These are phyloP conservation scores for Lolium rigidum DNA, from an alignment of 176 grass and related monocot genomes.

Conservation along the genomic window DNA sequence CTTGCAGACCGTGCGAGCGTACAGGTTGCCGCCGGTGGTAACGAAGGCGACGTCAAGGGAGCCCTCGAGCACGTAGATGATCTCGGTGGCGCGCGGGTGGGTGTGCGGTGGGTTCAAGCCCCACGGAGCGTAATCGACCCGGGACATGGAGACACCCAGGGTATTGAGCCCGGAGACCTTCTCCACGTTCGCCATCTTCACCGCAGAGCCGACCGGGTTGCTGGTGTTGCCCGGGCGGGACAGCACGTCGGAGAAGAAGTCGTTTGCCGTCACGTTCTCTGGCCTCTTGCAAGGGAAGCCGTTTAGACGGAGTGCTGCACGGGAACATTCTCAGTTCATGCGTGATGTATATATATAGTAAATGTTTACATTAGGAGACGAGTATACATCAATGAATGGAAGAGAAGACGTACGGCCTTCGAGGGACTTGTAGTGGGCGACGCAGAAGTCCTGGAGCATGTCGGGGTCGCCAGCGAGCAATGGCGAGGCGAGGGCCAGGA, in stretches of 20 bases:
- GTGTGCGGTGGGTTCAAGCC: constrained; percentile 25
- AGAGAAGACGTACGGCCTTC: constrained; percentile 48
- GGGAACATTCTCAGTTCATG: neutral
- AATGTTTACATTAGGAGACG: neutral
- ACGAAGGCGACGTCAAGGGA: neutral
- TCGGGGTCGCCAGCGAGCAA: constrained; percentile 61
- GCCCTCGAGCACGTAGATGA: neutral
- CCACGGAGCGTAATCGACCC: neutral
- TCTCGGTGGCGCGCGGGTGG: neutral
- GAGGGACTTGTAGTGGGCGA: constrained; percentile 71
- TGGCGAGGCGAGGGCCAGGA: constrained; percentile 31
- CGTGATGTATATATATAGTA: neutral
- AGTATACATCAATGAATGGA: neutral
- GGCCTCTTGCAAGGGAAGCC: neutral
- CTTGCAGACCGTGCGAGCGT: neutral
- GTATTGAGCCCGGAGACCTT: neutral
- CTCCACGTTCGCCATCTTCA: constrained; percentile 23
- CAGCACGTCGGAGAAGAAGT: constrained; percentile 50
- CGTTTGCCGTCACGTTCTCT: constrained; percentile 29
- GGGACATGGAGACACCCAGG: neutral
- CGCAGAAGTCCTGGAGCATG: constrained; percentile 87
- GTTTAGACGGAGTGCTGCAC: neutral
- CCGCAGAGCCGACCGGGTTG: constrained; percentile 36
- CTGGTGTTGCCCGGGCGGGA: constrained; percentile 3
- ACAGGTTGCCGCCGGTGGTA: neutral